Conservation (phyloP, 2,329 filamentous ascomycete species). For the Diplodia sapinea region DNA sequence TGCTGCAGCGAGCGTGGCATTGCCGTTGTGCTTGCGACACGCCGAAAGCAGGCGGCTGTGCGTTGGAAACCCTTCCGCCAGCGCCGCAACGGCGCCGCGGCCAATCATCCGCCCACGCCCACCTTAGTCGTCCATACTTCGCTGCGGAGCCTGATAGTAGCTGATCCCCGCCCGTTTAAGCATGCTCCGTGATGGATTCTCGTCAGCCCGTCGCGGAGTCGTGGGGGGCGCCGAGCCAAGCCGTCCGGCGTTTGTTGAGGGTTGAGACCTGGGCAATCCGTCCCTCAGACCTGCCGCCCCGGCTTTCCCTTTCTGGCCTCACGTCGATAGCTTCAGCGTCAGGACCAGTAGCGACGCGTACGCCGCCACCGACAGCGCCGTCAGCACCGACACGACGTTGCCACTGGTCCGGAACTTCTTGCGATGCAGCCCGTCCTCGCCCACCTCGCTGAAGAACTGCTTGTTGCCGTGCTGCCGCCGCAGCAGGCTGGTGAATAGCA, state of each 20-base stretch:
- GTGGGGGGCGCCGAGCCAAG: conserved; percentile 21
- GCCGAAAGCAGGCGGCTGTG: conserved; percentile 29
- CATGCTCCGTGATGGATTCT: conserved; percentile 21
- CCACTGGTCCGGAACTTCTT: conserved; percentile 70
- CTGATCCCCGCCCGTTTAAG: conserved; percentile 22
- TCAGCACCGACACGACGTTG: conserved; percentile 68
- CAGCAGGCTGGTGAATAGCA: conserved; percentile 83
- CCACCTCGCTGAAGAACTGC: conserved; percentile 80
- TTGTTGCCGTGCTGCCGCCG: conserved; percentile 88
- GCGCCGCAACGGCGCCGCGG: conserved; percentile 16
- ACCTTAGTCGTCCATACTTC: not conserved
- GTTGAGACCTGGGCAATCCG: conserved; percentile 20
- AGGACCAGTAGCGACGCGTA: conserved; percentile 66
- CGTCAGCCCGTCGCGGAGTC: conserved; percentile 24
- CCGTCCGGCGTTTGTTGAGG: conserved; percentile 25
- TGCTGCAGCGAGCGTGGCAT: conserved; percentile 23
- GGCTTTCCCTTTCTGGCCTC: not conserved
- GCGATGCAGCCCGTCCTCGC: conserved; percentile 64
- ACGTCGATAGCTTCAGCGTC: conserved; percentile 53
- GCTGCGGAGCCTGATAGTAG: conserved; percentile 4
- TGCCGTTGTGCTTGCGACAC: conserved; percentile 24
- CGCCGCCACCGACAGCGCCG: conserved; percentile 66
- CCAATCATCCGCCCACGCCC: conserved; percentile 29
- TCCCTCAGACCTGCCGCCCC: not conserved
- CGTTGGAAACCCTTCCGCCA: conserved; percentile 18